phyloP scores from a whole-genome alignment of 139 green algal genomes.

The Chlorella sp. region DNA sequence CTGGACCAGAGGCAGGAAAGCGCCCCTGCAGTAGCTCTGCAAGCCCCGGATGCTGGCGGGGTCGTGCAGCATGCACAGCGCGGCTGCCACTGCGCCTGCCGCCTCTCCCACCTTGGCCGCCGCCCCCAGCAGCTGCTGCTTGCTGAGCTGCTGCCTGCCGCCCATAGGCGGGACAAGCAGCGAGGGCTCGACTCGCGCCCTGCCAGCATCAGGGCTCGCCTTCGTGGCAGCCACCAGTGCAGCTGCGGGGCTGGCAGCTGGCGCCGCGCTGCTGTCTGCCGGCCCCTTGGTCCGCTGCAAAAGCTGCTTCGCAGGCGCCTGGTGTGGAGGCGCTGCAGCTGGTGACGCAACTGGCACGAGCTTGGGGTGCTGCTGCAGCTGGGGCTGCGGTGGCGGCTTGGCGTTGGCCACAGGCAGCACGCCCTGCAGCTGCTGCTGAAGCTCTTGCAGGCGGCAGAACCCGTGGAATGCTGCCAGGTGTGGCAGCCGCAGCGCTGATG shows the following conservation, averaged over 20 bases:
- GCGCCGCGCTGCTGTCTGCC: too few relatives aligned
- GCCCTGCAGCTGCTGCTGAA: slow-evolving; percentile 6
- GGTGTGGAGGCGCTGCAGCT: too few relatives aligned
- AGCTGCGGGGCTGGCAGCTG: slow-evolving; percentile 8
- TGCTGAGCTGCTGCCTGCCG: neutral
- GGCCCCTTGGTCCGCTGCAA: too few relatives aligned
- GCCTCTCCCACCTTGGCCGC: slow-evolving; percentile 19
- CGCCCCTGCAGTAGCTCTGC: slow-evolving; percentile 16
- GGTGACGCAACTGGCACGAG: too few relatives aligned
- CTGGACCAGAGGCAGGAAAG: neutral
- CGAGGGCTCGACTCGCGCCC: too few relatives aligned
- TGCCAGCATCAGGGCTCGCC: neutral
- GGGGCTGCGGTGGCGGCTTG: neutral
- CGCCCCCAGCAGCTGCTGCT: slow-evolving; percentile 4
- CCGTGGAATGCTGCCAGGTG: slow-evolving; percentile 7
- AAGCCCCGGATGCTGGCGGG: slow-evolving; percentile 18
- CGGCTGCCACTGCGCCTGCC: neutral
- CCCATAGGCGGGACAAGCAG: too few relatives aligned
- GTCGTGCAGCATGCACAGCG: slow-evolving; percentile 11
- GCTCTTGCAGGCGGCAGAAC: slow-evolving; percentile 15
- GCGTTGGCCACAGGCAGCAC: slow-evolving; percentile 1
- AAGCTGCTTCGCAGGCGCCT: too few relatives aligned
- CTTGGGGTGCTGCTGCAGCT: neutral
- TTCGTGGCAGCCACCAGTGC: slow-evolving; percentile 14
- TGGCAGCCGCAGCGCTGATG: slow-evolving; percentile 24